Conservation (phyloP, 306 rosid species). For the Quercus parvula region DNA sequence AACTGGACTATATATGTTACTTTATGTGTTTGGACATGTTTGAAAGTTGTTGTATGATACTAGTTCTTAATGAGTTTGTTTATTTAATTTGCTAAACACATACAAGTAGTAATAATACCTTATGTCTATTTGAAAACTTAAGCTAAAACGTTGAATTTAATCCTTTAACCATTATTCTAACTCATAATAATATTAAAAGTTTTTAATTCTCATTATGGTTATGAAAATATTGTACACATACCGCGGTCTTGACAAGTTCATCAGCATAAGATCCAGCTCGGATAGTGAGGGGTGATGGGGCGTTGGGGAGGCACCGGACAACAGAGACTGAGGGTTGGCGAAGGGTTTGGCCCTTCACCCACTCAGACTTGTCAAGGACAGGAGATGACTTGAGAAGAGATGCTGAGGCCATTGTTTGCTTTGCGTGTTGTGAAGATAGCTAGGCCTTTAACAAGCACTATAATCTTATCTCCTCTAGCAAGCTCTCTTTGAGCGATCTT, state of each 20-base stretch:
- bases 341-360: conserved; percentile 80
- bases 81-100: not conserved
- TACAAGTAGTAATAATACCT: not conserved
- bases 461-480: conserved; percentile 68
- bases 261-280: conserved; percentile 79
- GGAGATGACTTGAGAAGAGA: conserved; percentile 78
- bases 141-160: too few species aligned
- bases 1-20: too few species aligned
- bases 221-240: conserved; percentile 19
- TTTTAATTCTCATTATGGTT: not conserved
- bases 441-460: not conserved
- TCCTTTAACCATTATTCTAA: too few species aligned
- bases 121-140: too few species aligned
- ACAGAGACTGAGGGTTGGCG: conserved; percentile 56
- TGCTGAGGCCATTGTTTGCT: conserved; percentile 70
- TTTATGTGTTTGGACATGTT: not conserved
- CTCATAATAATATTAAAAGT: too few species aligned
- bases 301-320: conserved; percentile 52
- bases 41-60: not conserved
- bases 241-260: conserved; percentile 97
- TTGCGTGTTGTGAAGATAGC: not conserved
- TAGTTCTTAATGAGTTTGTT: not conserved
- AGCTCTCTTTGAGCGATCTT: conserved; percentile 39
- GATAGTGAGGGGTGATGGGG: conserved; percentile 52
- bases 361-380: conserved; percentile 85